Conservation (phyloP, 2,329 filamentous ascomycete genomes). For the Pseudopithomyces maydicus region DNA sequence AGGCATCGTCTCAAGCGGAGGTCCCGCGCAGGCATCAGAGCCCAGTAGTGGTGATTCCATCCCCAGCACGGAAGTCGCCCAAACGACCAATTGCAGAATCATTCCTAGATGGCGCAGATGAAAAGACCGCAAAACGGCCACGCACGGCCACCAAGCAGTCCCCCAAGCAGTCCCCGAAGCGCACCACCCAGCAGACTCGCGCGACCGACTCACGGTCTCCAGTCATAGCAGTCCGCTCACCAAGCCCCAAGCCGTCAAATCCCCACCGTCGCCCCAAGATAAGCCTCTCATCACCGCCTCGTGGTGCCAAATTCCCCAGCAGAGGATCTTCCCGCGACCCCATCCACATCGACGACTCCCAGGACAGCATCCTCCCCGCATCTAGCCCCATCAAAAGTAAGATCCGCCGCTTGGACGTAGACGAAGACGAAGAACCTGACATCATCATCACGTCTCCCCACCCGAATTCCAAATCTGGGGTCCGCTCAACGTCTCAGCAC, state of each 20-base stretch:
- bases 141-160: neutral
- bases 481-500: neutral
- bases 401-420: no score
- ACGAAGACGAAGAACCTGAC: neutral
- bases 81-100: neutral
- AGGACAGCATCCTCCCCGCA: constrained; percentile 14
- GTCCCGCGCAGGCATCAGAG: neutral
- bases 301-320: neutral
- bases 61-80: neutral
- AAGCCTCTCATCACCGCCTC: neutral
- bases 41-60: neutral
- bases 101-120: neutral
- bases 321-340: constrained; percentile 24
- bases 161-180: neutral
- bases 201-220: neutral
- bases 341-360: constrained; percentile 35
- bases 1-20: neutral
- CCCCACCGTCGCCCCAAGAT: neutral
- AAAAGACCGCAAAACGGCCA: neutral
- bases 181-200: no score
- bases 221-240: neutral
- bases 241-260: neutral
- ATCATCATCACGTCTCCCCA: neutral
- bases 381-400: neutral
- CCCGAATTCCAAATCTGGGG: neutral